A percentile compares a stretch with the other conserved stretches of the same genome.
These are phyloP conservation scores for Umbelopsis isabellina DNA, from an alignment of 192 early-diverging fungal genomes.

Conservation along the genomic window DNA sequence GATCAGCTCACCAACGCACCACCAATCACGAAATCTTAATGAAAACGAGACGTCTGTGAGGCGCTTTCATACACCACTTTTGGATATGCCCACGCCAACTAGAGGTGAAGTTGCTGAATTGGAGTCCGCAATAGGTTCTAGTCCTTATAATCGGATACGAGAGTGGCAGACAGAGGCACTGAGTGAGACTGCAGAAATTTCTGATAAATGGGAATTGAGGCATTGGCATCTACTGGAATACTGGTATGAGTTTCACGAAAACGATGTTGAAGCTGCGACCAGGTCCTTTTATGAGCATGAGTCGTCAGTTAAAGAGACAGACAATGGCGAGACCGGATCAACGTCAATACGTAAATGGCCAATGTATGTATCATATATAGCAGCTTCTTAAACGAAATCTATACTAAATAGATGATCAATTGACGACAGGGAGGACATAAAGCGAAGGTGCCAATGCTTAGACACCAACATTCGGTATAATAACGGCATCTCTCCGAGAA, in stretches of 20 bases:
- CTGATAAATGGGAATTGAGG: slow-evolving; percentile 1
- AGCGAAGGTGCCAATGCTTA: slow-evolving; percentile 2
- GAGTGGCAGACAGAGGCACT: not conserved
- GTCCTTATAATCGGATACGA: not conserved
- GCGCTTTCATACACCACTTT: not conserved
- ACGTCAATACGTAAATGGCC: not conserved
- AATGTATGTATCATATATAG: not conserved
- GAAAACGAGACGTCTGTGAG: not conserved
- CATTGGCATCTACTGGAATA: slow-evolving; percentile 14
- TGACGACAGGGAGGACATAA: not conserved
- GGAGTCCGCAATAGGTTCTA: not conserved
- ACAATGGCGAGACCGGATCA: not conserved
- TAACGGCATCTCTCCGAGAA: slow-evolving; percentile 7
- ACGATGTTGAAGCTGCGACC: not conserved
- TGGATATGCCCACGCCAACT: slow-evolving; percentile 10
- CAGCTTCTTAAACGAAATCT: too few species aligned
- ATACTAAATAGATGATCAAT: not conserved
- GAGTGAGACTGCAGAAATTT: not conserved
- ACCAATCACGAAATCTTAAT: not conserved
- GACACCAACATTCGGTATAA: slow-evolving; percentile 13
- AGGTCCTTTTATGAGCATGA: slow-evolving; percentile 7
- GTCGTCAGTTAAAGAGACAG: not conserved
- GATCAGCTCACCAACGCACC: not conserved
- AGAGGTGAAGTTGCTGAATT: not conserved
- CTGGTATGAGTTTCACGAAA: not conserved